Percentiles rank a stretch among this genome's conserved stretches.
Evolutionary conservation across 208 protist genomes (phyloP).

Genomic region (Plasmodiophora brassicae): DNA sequence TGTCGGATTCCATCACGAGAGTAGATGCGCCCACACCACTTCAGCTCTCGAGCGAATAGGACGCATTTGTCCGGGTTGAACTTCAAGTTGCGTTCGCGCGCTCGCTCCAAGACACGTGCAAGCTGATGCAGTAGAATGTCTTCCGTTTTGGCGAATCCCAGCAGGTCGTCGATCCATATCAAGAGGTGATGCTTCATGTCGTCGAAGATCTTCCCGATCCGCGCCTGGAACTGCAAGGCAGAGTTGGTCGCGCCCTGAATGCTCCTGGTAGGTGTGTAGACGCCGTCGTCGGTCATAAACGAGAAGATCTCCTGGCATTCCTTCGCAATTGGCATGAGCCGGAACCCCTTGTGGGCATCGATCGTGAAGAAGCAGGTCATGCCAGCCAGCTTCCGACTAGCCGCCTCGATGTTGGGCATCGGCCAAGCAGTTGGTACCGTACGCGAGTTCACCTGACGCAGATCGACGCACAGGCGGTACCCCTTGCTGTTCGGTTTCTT

Average conservation of each 20-base stretch:
- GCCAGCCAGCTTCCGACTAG: neutral
- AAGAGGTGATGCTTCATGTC: neutral
- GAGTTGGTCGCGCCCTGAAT: neutral
- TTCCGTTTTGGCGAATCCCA: neutral
- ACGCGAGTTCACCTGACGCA: neutral
- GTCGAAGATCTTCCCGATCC: neutral
- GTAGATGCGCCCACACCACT: neutral
- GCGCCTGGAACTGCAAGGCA: slow-evolving; percentile 18
- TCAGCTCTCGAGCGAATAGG: neutral
- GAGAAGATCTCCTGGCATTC: slow-evolving; percentile 1
- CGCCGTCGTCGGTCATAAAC: slow-evolving; percentile 2
- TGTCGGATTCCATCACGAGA: neutral
- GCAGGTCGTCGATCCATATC: neutral
- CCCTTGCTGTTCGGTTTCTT: neutral
- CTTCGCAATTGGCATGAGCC: neutral
- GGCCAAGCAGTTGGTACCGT: neutral
- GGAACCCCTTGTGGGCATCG: neutral
- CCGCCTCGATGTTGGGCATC: neutral
- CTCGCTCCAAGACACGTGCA: neutral
- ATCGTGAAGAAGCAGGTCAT: neutral
- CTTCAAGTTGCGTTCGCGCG: neutral
- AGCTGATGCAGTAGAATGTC: neutral
- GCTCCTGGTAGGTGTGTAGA: neutral
- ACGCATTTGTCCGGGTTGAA: neutral
- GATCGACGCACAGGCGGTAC: neutral